phyloP scores from a whole-genome alignment of 805 yeast species.

The Candida jianshihensis region DNA sequence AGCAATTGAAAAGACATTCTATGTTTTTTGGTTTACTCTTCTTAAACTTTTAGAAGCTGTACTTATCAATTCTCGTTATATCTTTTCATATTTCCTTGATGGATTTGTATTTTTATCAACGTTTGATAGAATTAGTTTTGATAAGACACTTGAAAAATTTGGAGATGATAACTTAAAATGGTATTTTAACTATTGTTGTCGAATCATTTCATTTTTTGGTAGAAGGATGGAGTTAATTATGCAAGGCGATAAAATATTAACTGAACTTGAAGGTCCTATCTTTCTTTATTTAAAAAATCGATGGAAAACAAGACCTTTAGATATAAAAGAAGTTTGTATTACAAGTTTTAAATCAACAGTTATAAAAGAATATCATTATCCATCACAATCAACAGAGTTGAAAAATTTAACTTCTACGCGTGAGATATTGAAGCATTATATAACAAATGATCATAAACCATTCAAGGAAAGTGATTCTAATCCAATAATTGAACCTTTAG shows the following conservation, averaged over 20 bases:
- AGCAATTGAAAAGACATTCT: background rate
- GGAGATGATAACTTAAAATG: background rate
- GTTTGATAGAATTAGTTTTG: background rate
- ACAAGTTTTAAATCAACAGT: background rate
- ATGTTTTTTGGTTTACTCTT: conserved; percentile 1
- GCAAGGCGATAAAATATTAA: no score
- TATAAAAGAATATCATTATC: background rate
- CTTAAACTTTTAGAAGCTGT: background rate
- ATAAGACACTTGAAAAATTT: background rate
- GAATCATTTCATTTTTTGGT: conserved; percentile 3
- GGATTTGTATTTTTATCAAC: conserved; percentile 1
- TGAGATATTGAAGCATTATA: no score
- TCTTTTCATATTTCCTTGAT: conserved; percentile 3
- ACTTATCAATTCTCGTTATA: background rate
- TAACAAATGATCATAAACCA: no score
- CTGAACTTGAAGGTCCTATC: background rate
- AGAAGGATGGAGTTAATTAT: no score
- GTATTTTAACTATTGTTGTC: conserved; percentile 3
- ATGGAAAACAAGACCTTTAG: background rate
- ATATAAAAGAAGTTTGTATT: background rate
- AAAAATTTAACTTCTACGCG: no score
- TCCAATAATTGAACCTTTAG: no score
- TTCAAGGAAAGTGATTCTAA: no score
- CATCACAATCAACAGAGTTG: background rate
- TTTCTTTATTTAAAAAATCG: background rate